Evolutionary conservation across 768 basidiomycete species (phyloP).

Genomic region (Rhodotorula babjevae): DNA sequence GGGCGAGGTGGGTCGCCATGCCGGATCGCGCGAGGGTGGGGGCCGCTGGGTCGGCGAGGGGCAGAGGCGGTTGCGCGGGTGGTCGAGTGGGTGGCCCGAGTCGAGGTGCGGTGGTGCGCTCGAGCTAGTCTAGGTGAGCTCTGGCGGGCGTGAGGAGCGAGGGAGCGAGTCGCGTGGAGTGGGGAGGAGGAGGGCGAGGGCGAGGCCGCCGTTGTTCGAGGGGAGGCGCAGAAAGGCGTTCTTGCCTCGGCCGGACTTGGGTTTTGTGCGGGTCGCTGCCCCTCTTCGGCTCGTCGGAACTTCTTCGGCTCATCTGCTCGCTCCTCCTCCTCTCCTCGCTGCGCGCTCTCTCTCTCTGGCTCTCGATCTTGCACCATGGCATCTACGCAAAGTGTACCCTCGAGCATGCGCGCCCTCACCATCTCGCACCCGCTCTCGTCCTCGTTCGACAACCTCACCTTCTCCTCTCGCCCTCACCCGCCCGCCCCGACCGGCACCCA

Average conservation of each 20-base stretch:
- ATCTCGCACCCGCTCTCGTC: constrained; percentile 20
- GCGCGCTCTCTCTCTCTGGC: background rate
- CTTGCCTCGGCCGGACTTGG: no score
- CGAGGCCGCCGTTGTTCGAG: no score
- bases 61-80: background rate
- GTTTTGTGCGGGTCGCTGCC: no score
- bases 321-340: background rate
- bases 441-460: constrained; percentile 18
- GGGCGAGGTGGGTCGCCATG: constrained; percentile 15
- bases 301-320: no score
- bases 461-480: constrained; percentile 2
- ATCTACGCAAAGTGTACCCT: background rate
- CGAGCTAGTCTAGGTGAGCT: no score
- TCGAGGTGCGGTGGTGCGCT: no score
- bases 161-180: no score
- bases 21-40: background rate
- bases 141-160: no score
- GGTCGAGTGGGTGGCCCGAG: background rate
- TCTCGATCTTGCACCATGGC: background rate
- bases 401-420: constrained; percentile 13
- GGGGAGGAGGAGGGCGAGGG: no score
- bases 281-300: no score
- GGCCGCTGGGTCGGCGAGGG: background rate
- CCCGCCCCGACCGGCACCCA: constrained; percentile 16
- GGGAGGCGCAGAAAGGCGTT: no score